Base-by-base conservation (phyloP, 768 basidiomycete genomes). In the Gymnopilus dilepis region DNA sequence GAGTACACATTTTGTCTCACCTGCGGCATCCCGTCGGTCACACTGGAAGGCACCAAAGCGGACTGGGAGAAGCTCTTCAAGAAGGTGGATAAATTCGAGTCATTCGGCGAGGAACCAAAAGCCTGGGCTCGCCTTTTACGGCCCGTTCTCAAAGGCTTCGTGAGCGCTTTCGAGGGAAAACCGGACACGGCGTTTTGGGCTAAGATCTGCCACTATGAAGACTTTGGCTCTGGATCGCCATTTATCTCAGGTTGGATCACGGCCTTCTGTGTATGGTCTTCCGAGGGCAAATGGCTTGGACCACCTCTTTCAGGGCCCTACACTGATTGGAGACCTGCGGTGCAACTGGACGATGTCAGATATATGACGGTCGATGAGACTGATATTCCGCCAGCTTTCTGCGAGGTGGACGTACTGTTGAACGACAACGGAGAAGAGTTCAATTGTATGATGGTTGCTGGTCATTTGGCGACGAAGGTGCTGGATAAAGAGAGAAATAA, bases 11-110 rank as follows among this genome's bases (percentile, higher is more conserved):
- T 64, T 9, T 4, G 1, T 3, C 12, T 64, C 7, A 8, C n/a
- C 0, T 73, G 71, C 33, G 72, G 71, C 3, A 72, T 72, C 7
- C 71, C 72, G 12, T 65, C 56, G 8, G 65, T 72, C 21, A 72
- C 71, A 0, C 65, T 72, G 2, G 64, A 70, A 45, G 71, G 70
- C 6, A 63, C 65, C 2, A 62, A 64, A 33, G 48, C 43, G 4
- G 69, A 73, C 59, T 71, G 69, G 70, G 58, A 65, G 30, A 64
- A 67, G 3, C 47, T 73, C 11, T 62, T 72, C 11, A 13, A 28
- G 0, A 62, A 70, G 0, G 33, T 71, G 11, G 67, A 67, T n/a
- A 72, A 69, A 56, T 59, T 69, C 31, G 50, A 48, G 1, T n/a
- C 28, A 2, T 70, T 67, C 48, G 65, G 67, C 8, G 26, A 33